Evolutionary conservation across 441 rosid genomes (phyloP), one percentile per base, ranked within the genome.

Genomic region (Capsella rubella): DNA sequence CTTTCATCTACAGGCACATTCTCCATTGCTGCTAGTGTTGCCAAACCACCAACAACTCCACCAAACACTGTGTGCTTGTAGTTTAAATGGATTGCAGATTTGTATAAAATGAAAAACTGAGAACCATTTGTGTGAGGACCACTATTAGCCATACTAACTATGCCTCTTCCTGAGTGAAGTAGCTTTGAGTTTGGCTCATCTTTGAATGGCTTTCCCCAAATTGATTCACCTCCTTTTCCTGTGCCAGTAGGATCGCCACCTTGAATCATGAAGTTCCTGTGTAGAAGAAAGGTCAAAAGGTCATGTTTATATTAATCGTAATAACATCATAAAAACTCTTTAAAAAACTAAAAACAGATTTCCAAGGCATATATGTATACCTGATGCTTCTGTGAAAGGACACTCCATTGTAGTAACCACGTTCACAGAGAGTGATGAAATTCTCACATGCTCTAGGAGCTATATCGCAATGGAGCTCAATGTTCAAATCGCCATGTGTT

Each of bases 191-290:
- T 91, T 27, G 84, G 62, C 76, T 95, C 99, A 72, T 91, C 98
- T 75, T 93, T 91, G 85, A 91, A 95, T 75, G 96, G 92, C 82
- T 91, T 91, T 51, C 96, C 98, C 97, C 97, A 93, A 52, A 93
- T 93, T 4, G 98, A 92, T 82, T 95, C 89, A 18, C 98, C 98
- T 72, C 98, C 97, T 76, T 46, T 85, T 76, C 97, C 96, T 49
- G 95, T 92, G 25, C 99, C 93, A 67, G 95, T 93, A 62, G 99
- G 99, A 82, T 95, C 98, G 56, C 99, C 96, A 32, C 98, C 98
- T 87, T 95, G 99, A 81, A 95, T 91, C 97, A 91, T 95, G 78
- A 93, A 95, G 86, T 90, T 95, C 87, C 98, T 87, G 72, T 13
- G 14, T 1, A 57, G 40, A 74, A 43, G 58, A 45, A 58, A 56